Evolutionary conservation across 306 rosid genomes (phyloP), one percentile per base, ranked within the genome.

Genomic region (Ormosia emarginata): DNA sequence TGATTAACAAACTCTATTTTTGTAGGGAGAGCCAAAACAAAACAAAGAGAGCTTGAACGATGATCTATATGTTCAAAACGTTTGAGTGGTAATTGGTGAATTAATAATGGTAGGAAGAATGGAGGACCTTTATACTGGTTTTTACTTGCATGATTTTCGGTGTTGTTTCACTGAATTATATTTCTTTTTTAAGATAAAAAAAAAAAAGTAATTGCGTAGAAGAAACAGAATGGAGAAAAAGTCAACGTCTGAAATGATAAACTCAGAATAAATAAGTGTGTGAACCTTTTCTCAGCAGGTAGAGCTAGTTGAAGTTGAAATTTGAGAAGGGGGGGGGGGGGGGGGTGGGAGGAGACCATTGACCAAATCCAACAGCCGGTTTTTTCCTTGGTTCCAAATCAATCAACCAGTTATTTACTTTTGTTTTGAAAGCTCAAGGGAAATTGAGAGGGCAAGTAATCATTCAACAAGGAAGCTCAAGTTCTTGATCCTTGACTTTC

Each of bases 231-330:
- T 50, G 37, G 2, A 0, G 86, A 79, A 82, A 7, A 53, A 3
- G 89, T 86, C 89, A 59, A 15, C 13, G 24, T 24, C 24, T 41
- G 1, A 15, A 41, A 77, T 53, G 6, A 61, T 62, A 39, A 84
- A 61, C 29, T 50, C n/a, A 46, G 4, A 46, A 32, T 24, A 39
- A 57, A 7, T 2, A 59, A 36, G 34, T 4, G 6, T 6, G 53
- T 24, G 46, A 50, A 56, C 17, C 68, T 40, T 40, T 76, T 37
- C 76, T 6, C 0, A 30, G 44, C 39, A 56, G 32, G 66, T 30
- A 67, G 67, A 43, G 73, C 1, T 15, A 1, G 1, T 9, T 40
- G 36, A 32, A 32, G 36, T 71, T 85, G 73, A 61, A 77, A 29
- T 76, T 46, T 46, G 4, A 47, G 63, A 56, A n/a, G n/a, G n/a